phyloP scores from a whole-genome alignment of 352 stramenopile species.

The Peronospora destructor region DNA sequence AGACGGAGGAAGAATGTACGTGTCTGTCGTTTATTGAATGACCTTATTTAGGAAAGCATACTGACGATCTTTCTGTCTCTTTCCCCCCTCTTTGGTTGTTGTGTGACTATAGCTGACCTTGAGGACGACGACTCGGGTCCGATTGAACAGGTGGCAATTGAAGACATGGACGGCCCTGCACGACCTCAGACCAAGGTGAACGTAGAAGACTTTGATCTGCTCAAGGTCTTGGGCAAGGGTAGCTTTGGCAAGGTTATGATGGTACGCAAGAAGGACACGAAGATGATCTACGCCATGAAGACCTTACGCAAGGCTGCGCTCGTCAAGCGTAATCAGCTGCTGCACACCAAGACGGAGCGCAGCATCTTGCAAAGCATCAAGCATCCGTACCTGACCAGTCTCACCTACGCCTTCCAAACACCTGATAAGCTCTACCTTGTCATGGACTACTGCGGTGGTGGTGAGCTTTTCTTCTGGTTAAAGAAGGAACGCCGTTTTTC shows the following conservation, averaged over 20 bases:
- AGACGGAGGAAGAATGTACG: conserved; percentile 63
- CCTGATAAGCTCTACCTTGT: conserved; percentile 91
- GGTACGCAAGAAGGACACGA: conserved; percentile 90
- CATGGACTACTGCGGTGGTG: conserved; percentile 91
- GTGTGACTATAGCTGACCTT: conserved; percentile 42
- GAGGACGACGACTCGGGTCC: conserved; percentile 80
- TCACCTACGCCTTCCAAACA: conserved; percentile 87
- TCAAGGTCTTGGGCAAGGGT: conserved; percentile 93
- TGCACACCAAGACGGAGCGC: conserved; percentile 91
- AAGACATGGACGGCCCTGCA: conserved; percentile 67
- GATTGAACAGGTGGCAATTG: conserved; percentile 71
- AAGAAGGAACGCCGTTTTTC: conserved; percentile 92
- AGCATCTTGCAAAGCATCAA: conserved; percentile 90
- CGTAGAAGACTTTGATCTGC: conserved; percentile 89
- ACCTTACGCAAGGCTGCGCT: conserved; percentile 89
- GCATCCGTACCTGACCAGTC: conserved; percentile 86
- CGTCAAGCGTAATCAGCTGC: conserved; percentile 91
- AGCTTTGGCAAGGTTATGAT: conserved; percentile 95
- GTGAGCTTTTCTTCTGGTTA: conserved; percentile 94
- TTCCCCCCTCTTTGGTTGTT: conserved; percentile 7
- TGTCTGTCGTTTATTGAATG: conserved; percentile 4
- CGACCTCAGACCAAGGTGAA: conserved; percentile 75
- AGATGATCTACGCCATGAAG: conserved; percentile 94
- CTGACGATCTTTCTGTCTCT: conserved; percentile 10
- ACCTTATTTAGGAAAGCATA: neutral